Base-by-base conservation (phyloP, 2,329 filamentous ascomycete species). In the Botryotinia narcissicola region DNA sequence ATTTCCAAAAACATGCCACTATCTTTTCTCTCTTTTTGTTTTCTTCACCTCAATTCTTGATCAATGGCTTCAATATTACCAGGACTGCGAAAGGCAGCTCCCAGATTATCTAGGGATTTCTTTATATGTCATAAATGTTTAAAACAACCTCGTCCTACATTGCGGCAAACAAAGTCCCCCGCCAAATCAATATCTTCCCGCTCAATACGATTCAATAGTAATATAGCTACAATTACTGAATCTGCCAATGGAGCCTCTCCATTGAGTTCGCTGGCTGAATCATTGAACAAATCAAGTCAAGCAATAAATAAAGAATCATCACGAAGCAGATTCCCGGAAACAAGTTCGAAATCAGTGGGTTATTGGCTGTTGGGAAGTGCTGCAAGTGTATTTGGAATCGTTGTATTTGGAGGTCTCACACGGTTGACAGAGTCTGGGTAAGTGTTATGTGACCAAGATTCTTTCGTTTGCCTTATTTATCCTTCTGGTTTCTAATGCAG, bases 371-470 rank as follows among this genome's bases (percentile, higher is more conserved):
- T 99, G 73, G 95, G 90, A 64, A 98, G 95, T 78, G 95, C 96
- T 1, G 92, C 89, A 61, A 97, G 94, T 81, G 96, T 98, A 70
- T 99, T 98, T 83, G 96, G 96, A 74, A 97, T 99, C 79, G 95
- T 99, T 70, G 89, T 99, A 62, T 97, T 97, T 82, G 96, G 96
- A 73, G 96, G 96, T 9, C 86, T 99, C 78, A 99, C 96, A 44
- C 88, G 96, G 74, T 86, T 99, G 78, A 99, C 96, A 6, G 96
- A 99, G 84, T 99, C 96, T 77, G 96, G 94, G 94, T 97, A 88
- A 77, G 71, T 42, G 20, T 8, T 44, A 59, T 35, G 7, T 32
- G 14, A 85, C 40, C 5, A 42, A 29, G 32, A 5, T 1, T 2
- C 7, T 12, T 40, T 37, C 12, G 1, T 10, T 12, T 54, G 16